Evolutionary conservation across 164 flowering plant species (phyloP).

Genomic region (Berberis vulgaris): DNA sequence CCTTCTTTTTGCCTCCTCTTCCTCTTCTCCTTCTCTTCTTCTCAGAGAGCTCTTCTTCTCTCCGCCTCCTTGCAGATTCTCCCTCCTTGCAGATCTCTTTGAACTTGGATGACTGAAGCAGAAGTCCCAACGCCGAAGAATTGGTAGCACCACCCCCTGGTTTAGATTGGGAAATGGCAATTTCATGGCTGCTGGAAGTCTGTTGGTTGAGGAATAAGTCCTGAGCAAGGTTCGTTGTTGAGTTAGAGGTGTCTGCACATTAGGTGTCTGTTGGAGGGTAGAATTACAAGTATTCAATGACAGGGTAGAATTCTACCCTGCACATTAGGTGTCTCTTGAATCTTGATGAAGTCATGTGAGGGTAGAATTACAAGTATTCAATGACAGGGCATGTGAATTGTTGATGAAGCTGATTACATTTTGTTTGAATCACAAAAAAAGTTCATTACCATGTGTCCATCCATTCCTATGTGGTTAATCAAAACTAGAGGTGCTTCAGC

Average conservation of each 20-base stretch:
- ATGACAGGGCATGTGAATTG: too few species aligned
- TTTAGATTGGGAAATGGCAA: neutral
- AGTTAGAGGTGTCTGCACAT: neutral
- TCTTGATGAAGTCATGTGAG: too few species aligned
- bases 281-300: constrained; percentile 69
- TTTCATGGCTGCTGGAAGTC: constrained; percentile 3
- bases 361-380: too few species aligned
- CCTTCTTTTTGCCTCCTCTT: too few species aligned
- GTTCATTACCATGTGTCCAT: too few species aligned
- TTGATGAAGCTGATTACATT: too few species aligned
- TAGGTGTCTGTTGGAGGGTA: constrained; percentile 20
- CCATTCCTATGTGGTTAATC: too few species aligned
- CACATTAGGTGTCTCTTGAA: constrained; percentile 20
- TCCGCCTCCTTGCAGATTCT: neutral
- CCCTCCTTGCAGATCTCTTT: constrained; percentile 62
- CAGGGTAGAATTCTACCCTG: constrained; percentile 52
- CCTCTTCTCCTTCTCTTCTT: too few species aligned
- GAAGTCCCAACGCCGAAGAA: constrained; percentile 46
- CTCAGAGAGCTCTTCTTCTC: too few species aligned
- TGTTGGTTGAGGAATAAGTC: constrained; percentile 13
- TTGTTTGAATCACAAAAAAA: too few species aligned
- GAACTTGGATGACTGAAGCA: constrained; percentile 58
- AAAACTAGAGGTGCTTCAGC: too few species aligned
- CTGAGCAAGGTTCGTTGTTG: constrained; percentile 15
- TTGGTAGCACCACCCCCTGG: constrained; percentile 9